phyloP scores from a whole-genome alignment of 305 asterid genomes.

The Fraxinus floribunda region DNA sequence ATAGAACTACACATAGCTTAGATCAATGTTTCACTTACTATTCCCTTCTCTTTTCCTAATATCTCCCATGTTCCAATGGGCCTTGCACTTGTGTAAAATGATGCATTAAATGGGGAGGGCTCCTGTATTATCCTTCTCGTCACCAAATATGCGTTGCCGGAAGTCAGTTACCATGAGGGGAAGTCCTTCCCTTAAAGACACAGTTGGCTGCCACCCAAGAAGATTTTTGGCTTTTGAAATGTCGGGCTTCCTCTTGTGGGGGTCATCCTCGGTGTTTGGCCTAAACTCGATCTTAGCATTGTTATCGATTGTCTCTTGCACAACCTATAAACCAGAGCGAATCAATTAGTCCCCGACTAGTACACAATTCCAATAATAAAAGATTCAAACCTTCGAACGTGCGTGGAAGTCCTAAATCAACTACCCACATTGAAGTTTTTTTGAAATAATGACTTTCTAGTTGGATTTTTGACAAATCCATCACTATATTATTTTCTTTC shows the following conservation, averaged over 20 bases:
- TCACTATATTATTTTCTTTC: background rate
- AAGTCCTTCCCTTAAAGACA: constrained; percentile 70
- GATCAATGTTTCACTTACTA: too few relatives aligned
- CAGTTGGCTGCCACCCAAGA: constrained; percentile 72
- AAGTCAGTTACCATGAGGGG: constrained; percentile 79
- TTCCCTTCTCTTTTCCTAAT: background rate
- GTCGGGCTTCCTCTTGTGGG: constrained; percentile 85
- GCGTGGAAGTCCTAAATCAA: background rate
- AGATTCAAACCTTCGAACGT: background rate
- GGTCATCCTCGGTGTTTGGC: constrained; percentile 80
- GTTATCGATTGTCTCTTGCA: constrained; percentile 72
- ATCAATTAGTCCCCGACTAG: background rate
- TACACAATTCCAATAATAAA: background rate
- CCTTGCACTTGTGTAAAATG: background rate
- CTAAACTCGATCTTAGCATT: constrained; percentile 74
- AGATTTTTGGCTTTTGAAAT: constrained; percentile 71
- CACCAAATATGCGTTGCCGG: constrained; percentile 59
- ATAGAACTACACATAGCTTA: too few relatives aligned
- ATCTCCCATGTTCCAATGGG: background rate
- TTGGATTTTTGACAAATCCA: background rate
- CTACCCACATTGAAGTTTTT: background rate
- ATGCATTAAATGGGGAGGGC: constrained; percentile 25
- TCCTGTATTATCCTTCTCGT: background rate
- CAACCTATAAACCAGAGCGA: constrained; percentile 46
- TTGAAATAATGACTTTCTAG: background rate